These are phyloP conservation scores for Vaccinium macrocarpon DNA, from an alignment of 148 eudicot species.

Conservation along the genomic window DNA sequence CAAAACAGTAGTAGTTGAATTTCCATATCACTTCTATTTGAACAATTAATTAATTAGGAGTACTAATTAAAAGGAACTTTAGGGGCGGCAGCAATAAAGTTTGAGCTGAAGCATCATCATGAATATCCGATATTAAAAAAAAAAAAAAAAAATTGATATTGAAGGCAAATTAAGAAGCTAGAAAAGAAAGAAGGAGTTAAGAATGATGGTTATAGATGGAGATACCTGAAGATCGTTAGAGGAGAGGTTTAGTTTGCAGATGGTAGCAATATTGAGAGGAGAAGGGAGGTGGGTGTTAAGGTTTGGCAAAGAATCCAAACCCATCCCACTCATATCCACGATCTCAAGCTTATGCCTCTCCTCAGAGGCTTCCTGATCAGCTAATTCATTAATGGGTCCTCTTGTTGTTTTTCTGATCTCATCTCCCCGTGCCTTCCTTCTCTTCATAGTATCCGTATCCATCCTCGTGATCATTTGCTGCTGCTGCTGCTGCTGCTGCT, in stretches of 20 bases:
- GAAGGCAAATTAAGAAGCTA: no score
- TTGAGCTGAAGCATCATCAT: not conserved
- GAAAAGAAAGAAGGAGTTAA: no score
- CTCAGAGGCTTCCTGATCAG: not conserved
- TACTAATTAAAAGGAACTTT: not conserved
- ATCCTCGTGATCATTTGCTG: conserved; percentile 7
- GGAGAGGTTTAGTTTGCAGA: conserved; percentile 77
- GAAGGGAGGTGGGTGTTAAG: conserved; percentile 25
- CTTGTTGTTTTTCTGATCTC: no score
- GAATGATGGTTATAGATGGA: no score
- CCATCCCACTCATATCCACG: conserved; percentile 64
- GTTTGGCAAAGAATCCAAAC: conserved; percentile 48
- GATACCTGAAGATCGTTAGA: conserved; percentile 69
- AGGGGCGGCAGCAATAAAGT: not conserved
- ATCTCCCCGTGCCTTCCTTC: no score
- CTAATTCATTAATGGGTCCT: not conserved
- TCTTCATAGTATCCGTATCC: conserved; percentile 10
- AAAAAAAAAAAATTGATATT: no score
- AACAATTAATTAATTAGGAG: not conserved
- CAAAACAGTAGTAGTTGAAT: not conserved
- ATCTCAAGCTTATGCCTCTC: conserved; percentile 27
- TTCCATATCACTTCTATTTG: not conserved
- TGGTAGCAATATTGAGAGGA: conserved; percentile 46
- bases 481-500: conserved; percentile 17
- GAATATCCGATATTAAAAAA: not conserved